These are phyloP conservation scores for Aspergillus indologenus DNA, from an alignment of 495 filamentous ascomycete species.

Conservation along the genomic window DNA sequence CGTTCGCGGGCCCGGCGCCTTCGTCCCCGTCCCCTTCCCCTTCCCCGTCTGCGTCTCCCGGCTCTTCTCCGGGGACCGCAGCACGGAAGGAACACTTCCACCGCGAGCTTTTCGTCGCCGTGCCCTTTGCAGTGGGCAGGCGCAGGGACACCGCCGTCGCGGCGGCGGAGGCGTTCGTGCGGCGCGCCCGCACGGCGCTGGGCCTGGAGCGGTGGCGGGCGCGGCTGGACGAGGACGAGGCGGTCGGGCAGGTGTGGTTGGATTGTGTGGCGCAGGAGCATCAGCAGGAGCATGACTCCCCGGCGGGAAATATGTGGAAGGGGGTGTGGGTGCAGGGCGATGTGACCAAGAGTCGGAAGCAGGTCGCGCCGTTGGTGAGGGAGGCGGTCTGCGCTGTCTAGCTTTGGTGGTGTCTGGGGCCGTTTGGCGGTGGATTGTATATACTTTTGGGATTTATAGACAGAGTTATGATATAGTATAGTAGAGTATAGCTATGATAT, in stretches of 20 bases:
- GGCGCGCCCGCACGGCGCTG: slow-evolving; percentile 45
- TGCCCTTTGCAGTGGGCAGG: slow-evolving; percentile 14
- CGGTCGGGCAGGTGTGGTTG: slow-evolving; percentile 4
- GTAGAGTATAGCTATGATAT: too few species aligned
- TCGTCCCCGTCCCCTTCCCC: too few species aligned
- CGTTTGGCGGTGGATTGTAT: not conserved
- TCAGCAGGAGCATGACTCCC: slow-evolving; percentile 21
- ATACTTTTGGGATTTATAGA: not conserved
- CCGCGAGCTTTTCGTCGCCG: slow-evolving; percentile 74
- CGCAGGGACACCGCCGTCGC: slow-evolving; percentile 34
- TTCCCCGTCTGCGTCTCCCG: too few species aligned
- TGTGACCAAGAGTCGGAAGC: slow-evolving; percentile 73
- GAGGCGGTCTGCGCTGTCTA: slow-evolving; percentile 51
- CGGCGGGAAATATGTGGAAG: slow-evolving; percentile 24
- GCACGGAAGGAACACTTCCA: slow-evolving; percentile 47
- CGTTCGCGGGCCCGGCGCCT: slow-evolving; percentile 36
- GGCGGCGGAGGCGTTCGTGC: slow-evolving; percentile 53
- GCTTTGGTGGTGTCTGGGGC: not conserved
- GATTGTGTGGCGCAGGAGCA: not conserved
- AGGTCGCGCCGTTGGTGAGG: slow-evolving; percentile 81
- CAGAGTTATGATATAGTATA: too few species aligned
- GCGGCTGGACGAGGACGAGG: slow-evolving; percentile 34
- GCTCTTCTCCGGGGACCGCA: not conserved
- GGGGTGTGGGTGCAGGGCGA: slow-evolving; percentile 67
- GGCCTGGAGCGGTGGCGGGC: slow-evolving; percentile 54